These are phyloP conservation scores for Gaultheria prostrata DNA, from an alignment of 148 eudicot genomes.

Conservation along the genomic window DNA sequence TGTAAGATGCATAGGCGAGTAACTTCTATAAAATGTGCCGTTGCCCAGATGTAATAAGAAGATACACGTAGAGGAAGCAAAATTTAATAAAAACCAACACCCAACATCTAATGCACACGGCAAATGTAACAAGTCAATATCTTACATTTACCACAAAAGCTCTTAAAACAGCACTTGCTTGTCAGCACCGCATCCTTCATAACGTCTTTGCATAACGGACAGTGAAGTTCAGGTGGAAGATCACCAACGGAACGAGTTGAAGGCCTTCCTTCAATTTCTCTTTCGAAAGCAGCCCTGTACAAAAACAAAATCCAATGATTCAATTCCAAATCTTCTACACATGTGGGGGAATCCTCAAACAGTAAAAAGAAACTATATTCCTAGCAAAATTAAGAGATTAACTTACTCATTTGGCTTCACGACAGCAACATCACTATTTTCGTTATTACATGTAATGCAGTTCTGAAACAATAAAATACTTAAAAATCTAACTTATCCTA, in stretches of 20 bases:
- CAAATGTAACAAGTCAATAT: not conserved
- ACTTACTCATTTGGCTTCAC: conserved; percentile 49
- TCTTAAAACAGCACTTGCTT: conserved; percentile 87
- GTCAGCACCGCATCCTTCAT: conserved; percentile 96
- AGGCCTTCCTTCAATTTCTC: conserved; percentile 88
- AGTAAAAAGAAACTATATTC: not conserved
- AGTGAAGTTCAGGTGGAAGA: conserved; percentile 86
- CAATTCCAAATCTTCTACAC: not conserved
- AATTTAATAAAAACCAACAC: not conserved
- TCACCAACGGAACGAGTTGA: conserved; percentile 68
- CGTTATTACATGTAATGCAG: too few relatives aligned
- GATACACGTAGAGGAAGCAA: not conserved
- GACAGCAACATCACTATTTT: conserved; percentile 77
- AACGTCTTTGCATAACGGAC: conserved; percentile 86
- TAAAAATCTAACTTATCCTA: too few relatives aligned
- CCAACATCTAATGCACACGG: not conserved
- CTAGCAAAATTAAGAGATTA: conserved; percentile 12
- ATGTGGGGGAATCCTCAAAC: conserved; percentile 4
- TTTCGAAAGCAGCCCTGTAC: conserved; percentile 85
- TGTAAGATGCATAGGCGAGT: not conserved
- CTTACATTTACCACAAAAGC: conserved; percentile 95
- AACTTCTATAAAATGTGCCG: not conserved
- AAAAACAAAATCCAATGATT: not conserved
- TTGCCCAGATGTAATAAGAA: not conserved
- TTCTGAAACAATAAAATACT: too few relatives aligned